Conservation (phyloP, 1,284 basidiomycete genomes). For the Mycosarcoma mackinlayi region DNA sequence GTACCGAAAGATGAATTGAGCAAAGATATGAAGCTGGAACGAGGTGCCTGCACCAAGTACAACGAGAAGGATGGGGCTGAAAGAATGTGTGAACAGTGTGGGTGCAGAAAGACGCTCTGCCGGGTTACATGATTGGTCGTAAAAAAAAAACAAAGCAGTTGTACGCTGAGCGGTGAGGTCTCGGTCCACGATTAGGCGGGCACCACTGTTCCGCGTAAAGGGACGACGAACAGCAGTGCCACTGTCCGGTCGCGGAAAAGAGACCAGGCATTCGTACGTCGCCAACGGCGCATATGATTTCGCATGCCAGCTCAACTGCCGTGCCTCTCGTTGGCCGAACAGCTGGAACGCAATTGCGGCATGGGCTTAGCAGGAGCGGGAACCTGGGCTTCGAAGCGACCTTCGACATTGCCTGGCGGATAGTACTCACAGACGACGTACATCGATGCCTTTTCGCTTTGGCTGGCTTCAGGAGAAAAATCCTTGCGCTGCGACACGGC, state of each 20-base stretch:
- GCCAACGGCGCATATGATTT: neutral
- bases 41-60: no score
- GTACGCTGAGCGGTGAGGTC: no score
- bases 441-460: slow-evolving; percentile 12
- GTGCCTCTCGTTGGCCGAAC: slow-evolving; percentile 43
- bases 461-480: slow-evolving; percentile 20
- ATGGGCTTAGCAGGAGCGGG: slow-evolving; percentile 15
- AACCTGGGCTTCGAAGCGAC: slow-evolving; percentile 21
- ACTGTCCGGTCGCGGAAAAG: no score
- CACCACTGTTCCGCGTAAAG: no score
- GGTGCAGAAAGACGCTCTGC: no score
- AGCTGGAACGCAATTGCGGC: slow-evolving; percentile 28
- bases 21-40: neutral
- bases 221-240: neutral
- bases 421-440: slow-evolving; percentile 50
- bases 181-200: no score
- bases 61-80: no score
- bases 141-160: no score
- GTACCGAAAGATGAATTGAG: slow-evolving; percentile 9
- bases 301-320: slow-evolving; percentile 9
- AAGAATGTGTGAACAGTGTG: neutral
- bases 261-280: no score
- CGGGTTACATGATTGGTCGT: no score
- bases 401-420: slow-evolving; percentile 37
- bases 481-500: slow-evolving; percentile 32